These are phyloP conservation scores for Candida coquimbonensis DNA, from an alignment of 805 yeast species.

Conservation along the genomic window DNA sequence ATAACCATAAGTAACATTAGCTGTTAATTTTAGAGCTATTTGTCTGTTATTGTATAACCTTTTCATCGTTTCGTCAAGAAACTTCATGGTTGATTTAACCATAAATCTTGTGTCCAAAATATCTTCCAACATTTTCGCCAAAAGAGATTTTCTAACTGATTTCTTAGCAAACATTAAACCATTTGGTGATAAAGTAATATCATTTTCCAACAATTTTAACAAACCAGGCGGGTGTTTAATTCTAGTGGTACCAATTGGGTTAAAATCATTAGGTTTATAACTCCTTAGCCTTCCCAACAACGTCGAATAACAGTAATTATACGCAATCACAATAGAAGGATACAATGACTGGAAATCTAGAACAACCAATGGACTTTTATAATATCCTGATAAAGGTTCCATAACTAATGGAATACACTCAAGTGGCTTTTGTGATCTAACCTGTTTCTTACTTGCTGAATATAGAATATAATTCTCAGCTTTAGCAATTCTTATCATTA, in stretches of 20 bases:
- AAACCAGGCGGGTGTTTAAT: constrained; percentile 52
- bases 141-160: constrained; percentile 56
- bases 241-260: constrained; percentile 41
- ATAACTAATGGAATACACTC: constrained; percentile 85
- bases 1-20: constrained; percentile 95
- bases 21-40: constrained; percentile 79
- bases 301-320: constrained; percentile 80
- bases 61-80: constrained; percentile 40
- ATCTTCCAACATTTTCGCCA: constrained; percentile 82
- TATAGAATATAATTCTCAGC: constrained; percentile 63
- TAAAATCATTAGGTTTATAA: constrained; percentile 33
- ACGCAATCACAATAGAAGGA: constrained; percentile 89
- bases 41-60: constrained; percentile 70
- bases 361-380: constrained; percentile 84
- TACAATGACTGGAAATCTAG: constrained; percentile 90
- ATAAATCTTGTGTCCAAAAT: constrained; percentile 72
- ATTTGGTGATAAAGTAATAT: constrained; percentile 74
- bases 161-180: constrained; percentile 74
- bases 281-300: constrained; percentile 56
- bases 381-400: constrained; percentile 85
- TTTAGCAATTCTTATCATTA: constrained; percentile 67
- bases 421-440: constrained; percentile 75
- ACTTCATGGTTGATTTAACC: constrained; percentile 68
- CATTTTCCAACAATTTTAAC: constrained; percentile 42
- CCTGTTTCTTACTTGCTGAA: constrained; percentile 78